Evolutionary conservation across 1,284 basidiomycete species (phyloP), one percentile per base, ranked within the genome.

Genomic region (Trametes versicolor): DNA sequence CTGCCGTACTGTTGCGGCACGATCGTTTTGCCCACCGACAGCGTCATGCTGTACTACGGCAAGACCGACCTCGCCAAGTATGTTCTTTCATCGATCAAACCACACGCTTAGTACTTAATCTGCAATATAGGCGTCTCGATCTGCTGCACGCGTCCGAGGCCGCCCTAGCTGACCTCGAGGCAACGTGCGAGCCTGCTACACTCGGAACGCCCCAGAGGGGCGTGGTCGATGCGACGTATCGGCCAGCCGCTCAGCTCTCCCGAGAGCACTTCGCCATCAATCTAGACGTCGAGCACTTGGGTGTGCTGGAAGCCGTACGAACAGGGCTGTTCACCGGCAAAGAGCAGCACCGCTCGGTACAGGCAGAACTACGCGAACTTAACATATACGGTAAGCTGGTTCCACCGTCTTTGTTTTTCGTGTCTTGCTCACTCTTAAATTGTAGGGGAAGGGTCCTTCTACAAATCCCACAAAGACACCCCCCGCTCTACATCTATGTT

Each of bases 381-480:
- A 77, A 77, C 62, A 69, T 75, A 12, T 76, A 76, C 50, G 72
- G 75, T 75, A 37, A 12, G 74, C 64, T 13, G 13, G 7, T n/a
- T 17, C 15, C 34, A 37, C 27, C 0, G 29, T 8, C 8, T 13
- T 12, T 10, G 15, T 29, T 7, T 7, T 32, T 13, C 10, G 7
- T n/a, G 15, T 2, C 8, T 10, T 25, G 17, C 41, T 49, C 17
- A 58, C 56, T 7, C 45, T 4, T 36, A 7, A 12, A 12, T 19
- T 32, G 15, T 19, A 58, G 56, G 56, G 7, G 15, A 13, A 23
- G 45, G 34, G 2, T 48, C 32, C 3, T 58, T 82, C 69, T 83
- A 82, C 75, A 81, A 81, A 58, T 51, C 78, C 0, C 81, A 82
- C 71, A 74, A 78, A 50, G 81, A 82, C 60, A 82, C 80, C 0